Percentiles rank a stretch among this genome's conserved stretches.
phyloP scores from a whole-genome alignment of 306 rosid species.

The Sechiopsis laciniata region DNA sequence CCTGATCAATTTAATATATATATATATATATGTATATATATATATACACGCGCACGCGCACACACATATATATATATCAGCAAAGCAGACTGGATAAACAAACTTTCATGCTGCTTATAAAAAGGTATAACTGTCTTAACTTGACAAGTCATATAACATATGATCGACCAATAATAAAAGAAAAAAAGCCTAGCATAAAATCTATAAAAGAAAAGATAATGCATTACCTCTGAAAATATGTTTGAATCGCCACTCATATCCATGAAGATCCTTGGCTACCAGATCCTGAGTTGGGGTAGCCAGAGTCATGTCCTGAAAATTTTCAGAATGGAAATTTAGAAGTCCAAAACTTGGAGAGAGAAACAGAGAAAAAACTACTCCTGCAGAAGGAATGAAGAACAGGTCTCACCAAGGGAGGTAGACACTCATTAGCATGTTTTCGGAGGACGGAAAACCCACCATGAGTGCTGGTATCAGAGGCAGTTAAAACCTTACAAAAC shows the following conservation, averaged over 20 bases:
- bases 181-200: constrained; percentile 1
- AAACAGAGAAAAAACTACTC: neutral
- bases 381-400: neutral
- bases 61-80: neutral
- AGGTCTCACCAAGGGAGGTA: constrained; percentile 62
- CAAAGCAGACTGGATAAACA: constrained; percentile 11
- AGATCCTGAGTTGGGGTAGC: constrained; percentile 87
- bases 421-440: constrained; percentile 91
- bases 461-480: constrained; percentile 95
- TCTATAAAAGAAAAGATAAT: neutral
- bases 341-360: neutral
- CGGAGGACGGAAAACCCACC: constrained; percentile 94
- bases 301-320: constrained; percentile 70
- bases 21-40: too few species aligned
- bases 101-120: neutral
- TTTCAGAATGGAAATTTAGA: neutral
- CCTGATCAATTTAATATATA: too few species aligned
- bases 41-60: too few species aligned
- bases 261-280: constrained; percentile 88
- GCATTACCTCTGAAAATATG: constrained; percentile 82
- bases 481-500: constrained; percentile 79
- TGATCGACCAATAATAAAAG: neutral
- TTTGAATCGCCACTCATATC: constrained; percentile 89
- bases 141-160: neutral
- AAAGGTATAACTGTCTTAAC: neutral